Base-by-base conservation (phyloP, 2,329 filamentous ascomycete genomes). In the Reticulascus tulasneorum region DNA sequence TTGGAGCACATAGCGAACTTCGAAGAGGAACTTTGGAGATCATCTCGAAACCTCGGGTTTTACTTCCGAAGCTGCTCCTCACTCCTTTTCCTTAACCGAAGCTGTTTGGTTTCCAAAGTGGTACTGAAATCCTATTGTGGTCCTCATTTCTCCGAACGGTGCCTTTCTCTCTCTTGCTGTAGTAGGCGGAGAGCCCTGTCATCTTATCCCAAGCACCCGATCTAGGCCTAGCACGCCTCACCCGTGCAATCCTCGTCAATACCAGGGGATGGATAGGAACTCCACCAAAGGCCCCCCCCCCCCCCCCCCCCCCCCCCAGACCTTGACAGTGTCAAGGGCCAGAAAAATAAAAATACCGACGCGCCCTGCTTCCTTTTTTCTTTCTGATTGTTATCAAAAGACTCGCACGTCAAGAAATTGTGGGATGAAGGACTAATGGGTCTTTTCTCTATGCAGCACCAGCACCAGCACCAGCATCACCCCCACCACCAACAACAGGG, bases 381-480 rank as follows among this genome's bases (percentile, higher is more conserved):
- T 52, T 58, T 60, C 40, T 48, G 44, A 35, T 38, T 43, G 42
- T 38, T 25, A 40, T 24, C 32, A 42, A 28, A 32, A 38, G 44
- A 36, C 35, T 36, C 36, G 42, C 40, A 44, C 39, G 47, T 59
- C 54, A 50, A 59, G 54, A 53, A 52, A 50, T 60, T 59, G 35
- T 33, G 38, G 36, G 40, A 44, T 42, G 30, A 48, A 53, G 57
- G 52, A 75, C 74, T 77, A 73, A 78, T 75, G 67, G 66, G 69
- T 66, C 62, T 74, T 63, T 69, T 70, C 66, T 73, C 67, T 71
- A 75, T 77, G 73, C 78, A 87, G 82, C 82, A 86, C 75, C 82
- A 85, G 70, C 75, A 79, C 67, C 81, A 84, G 70, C 77, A 82
- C 62, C 67, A 87, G 82, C 82, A 86, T 75, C 82, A 85, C 70